Conservation (phyloP, 2,329 filamentous ascomycete genomes). For the Sporothrix pallida region DNA sequence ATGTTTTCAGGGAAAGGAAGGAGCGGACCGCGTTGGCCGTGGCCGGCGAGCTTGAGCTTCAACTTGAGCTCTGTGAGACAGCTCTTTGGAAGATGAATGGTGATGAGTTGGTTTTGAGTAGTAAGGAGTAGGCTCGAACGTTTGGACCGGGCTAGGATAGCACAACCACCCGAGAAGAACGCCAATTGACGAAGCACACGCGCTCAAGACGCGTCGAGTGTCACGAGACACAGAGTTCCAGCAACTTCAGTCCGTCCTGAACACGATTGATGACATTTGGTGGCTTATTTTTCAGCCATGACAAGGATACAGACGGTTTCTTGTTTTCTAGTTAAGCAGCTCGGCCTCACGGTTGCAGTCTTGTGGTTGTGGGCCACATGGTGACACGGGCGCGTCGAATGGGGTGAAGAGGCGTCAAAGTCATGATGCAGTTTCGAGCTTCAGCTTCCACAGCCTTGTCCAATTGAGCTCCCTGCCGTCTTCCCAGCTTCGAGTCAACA, state of each 20-base stretch:
- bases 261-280: not conserved
- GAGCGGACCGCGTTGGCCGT: not conserved
- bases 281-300: not conserved
- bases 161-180: not conserved
- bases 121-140: no score
- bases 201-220: not conserved
- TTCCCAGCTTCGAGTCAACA: not conserved
- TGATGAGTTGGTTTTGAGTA: no score
- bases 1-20: not conserved
- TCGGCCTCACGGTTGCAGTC: not conserved
- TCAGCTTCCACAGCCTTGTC: not conserved
- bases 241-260: not conserved
- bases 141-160: not conserved
- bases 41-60: not conserved
- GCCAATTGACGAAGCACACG: not conserved
- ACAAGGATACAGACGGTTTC: not conserved
- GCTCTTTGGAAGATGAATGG: no score
- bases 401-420: not conserved
- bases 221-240: not conserved
- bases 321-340: no score
- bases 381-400: not conserved
- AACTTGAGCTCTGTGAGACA: not conserved
- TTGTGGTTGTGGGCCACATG: not conserved
- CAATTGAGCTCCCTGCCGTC: no score
- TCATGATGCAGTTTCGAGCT: not conserved